Conservation (phyloP, 495 filamentous ascomycete species). For the Aspergillus ellipticus region DNA sequence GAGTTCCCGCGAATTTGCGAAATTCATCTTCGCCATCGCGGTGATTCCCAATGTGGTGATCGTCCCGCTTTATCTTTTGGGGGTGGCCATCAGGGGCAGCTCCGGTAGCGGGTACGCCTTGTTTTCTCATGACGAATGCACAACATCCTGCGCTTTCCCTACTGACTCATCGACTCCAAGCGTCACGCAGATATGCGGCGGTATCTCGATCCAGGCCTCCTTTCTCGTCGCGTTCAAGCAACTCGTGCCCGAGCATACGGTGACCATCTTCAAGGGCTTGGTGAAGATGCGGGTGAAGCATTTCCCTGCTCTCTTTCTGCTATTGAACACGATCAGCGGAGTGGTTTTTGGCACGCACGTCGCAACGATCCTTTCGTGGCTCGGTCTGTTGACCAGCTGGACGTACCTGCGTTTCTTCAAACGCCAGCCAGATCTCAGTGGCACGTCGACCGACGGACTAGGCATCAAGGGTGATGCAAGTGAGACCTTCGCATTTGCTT, state of each 20-base stretch:
- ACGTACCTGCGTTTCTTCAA: constrained; percentile 96
- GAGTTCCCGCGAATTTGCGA: constrained; percentile 88
- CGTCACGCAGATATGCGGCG: constrained; percentile 73
- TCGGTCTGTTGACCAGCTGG: constrained; percentile 86
- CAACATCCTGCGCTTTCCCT: constrained; percentile 27
- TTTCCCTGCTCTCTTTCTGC: constrained; percentile 85
- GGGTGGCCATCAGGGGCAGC: constrained; percentile 67
- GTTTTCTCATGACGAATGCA: constrained; percentile 18
- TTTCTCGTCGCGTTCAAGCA: constrained; percentile 99
- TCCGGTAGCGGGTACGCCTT: constrained; percentile 62
- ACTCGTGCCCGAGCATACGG: constrained; percentile 96
- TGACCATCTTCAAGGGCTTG: constrained; percentile 81
- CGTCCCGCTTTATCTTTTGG: constrained; percentile 67
- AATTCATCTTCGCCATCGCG: constrained; percentile 75
- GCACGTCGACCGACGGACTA: constrained; percentile 47
- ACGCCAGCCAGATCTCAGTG: constrained; percentile 60
- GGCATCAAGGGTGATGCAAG: constrained; percentile 77
- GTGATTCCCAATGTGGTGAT: constrained; percentile 76
- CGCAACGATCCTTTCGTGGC: constrained; percentile 74
- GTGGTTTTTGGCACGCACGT: constrained; percentile 81
- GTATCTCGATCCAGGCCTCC: constrained; percentile 81
- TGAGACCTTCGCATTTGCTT: constrained; percentile 91
- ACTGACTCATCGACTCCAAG: constrained; percentile 46
- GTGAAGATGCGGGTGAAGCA: constrained; percentile 89
- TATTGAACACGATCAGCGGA: constrained; percentile 71